Base-by-base conservation (phyloP, 371 early-diverging fungal genomes). In the Fennellomyces sp. region DNA sequence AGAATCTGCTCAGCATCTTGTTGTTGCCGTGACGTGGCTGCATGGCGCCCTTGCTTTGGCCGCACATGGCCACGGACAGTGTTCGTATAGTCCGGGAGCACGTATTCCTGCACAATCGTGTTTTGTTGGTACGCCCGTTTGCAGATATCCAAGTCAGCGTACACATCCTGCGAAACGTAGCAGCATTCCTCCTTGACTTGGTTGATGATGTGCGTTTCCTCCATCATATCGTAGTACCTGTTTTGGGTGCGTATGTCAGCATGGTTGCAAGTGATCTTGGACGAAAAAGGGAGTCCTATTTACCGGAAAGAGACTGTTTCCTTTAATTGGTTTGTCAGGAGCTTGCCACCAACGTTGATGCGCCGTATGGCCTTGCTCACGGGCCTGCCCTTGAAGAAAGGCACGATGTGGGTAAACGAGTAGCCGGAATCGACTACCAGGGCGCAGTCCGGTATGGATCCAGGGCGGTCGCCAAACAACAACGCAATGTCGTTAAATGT, bases 171-270 rank as follows among this genome's bases (percentile, higher is more conserved):
- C 13, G 94, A 89, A 0, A 93, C 82, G 69, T 84, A 93, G 63
- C 94, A 94, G 65, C 91, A 91, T 3, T 82, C 76, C 68, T 94
- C 93, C 71, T 95, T 95, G 55, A 91, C 86, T 21, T 90, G 82
- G 55, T 91, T 91, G 48, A 94, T 87, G 28, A 94, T 80, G 62
- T 82, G 85, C 0, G 93, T 90, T 64, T 94, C 94, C 61, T 94
- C 94, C 94, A 93, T 93, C 95, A 94, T 94, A 64, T 94, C 90
- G 84, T 90, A 94, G 51, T 89, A 80, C 48, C 88, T 79, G 41
- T 29, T 31, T n/a, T n/a, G n/a, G n/a, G n/a, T n/a, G n/a, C n/a
- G n/a, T n/a, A n/a, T n/a, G n/a, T 56, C 17, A 42, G 41, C 15
- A 10, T 25, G 15, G 27, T 5, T 19, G 21, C 41, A 27, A 13